These are phyloP conservation scores for Rauvolfia tetraphylla DNA, from an alignment of 257 asterid genomes.

Conservation along the genomic window DNA sequence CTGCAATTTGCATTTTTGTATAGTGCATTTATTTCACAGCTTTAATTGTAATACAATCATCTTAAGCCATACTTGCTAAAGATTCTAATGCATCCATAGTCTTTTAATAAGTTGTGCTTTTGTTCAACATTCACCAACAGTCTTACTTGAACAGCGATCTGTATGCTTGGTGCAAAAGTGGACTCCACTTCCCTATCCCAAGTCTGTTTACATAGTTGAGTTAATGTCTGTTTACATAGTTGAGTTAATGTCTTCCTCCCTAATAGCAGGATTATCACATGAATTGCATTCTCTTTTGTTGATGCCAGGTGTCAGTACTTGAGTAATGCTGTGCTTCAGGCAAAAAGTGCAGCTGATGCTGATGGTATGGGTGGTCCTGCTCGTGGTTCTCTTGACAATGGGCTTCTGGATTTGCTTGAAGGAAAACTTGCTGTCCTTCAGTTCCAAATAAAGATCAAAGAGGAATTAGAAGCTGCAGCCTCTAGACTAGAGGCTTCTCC, in stretches of 20 bases:
- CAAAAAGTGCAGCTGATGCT: conserved; percentile 75
- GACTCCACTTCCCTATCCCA: background rate
- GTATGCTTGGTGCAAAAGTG: background rate
- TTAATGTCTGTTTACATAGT: background rate
- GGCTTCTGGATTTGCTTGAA: conserved; percentile 91
- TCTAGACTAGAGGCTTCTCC: conserved; percentile 57
- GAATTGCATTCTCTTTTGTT: conserved; percentile 13
- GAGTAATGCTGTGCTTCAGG: conserved; percentile 97
- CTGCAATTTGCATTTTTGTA: background rate
- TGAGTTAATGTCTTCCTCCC: background rate
- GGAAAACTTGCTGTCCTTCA: conserved; percentile 97
- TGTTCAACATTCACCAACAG: background rate
- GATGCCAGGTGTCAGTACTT: conserved; percentile 87
- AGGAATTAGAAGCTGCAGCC: conserved; percentile 67
- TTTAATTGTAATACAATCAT: background rate
- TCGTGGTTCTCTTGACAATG: conserved; percentile 65
- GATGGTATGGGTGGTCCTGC: conserved; percentile 46
- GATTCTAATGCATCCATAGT: background rate
- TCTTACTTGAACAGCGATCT: background rate
- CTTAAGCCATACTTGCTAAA: background rate
- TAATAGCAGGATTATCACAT: background rate
- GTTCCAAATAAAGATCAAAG: conserved; percentile 89
- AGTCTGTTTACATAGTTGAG: background rate
- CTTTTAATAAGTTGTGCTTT: background rate
- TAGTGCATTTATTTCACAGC: background rate